Evolutionary conservation across 768 basidiomycete species (phyloP).

Genomic region (Leccinum sublutescens): DNA sequence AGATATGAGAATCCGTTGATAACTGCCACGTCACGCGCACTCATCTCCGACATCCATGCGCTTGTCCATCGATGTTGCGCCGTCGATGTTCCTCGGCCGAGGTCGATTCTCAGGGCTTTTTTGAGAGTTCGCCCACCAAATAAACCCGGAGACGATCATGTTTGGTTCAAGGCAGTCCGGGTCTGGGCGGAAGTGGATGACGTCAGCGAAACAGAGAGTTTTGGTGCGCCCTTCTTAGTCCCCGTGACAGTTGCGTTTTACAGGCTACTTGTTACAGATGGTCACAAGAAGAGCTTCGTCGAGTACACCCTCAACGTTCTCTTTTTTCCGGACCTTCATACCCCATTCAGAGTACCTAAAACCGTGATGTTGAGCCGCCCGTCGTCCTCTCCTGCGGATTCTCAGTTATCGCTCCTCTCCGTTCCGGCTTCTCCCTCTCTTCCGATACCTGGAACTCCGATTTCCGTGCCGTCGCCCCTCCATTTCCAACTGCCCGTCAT

Average conservation of each 20-base stretch:
- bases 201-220: conserved; percentile 75
- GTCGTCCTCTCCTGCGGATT: conserved; percentile 31
- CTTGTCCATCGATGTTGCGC: conserved; percentile 58
- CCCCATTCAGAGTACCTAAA: conserved; percentile 39
- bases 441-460: conserved; percentile 55
- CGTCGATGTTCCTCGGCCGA: conserved; percentile 54
- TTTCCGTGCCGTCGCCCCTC: conserved; percentile 65
- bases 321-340: conserved; percentile 70
- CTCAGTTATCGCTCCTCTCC: conserved; percentile 27
- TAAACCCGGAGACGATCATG: conserved; percentile 26
- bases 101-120: conserved; percentile 42
- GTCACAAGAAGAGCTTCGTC: conserved; percentile 69
- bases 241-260: background rate
- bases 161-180: conserved; percentile 62
- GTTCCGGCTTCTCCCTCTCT: conserved; percentile 45
- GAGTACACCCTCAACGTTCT: conserved; percentile 80
- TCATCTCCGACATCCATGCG: conserved; percentile 69
- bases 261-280: conserved; percentile 45
- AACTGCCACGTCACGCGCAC: conserved; percentile 68
- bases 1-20: conserved; percentile 81
- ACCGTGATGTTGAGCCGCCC: conserved; percentile 36
- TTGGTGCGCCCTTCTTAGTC: conserved; percentile 46
- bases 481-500: conserved; percentile 71
- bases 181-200: conserved; percentile 77
- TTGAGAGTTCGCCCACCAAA: conserved; percentile 39